phyloP scores from a whole-genome alignment of 768 basidiomycete species.

The Dendrothele bispora region DNA sequence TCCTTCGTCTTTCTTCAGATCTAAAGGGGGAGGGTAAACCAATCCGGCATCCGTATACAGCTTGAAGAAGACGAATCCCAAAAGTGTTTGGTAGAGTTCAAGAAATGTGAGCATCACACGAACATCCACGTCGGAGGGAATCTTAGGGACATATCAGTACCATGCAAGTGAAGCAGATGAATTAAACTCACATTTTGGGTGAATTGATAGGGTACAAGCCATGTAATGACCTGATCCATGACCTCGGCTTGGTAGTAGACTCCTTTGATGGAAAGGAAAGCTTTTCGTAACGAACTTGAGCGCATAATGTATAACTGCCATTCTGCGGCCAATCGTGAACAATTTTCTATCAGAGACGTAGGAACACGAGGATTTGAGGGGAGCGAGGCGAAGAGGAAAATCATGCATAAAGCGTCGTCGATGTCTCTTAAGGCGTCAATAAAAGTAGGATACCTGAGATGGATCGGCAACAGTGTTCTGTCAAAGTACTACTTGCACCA shows the following conservation, averaged over 20 bases:
- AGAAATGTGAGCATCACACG: conserved; percentile 98
- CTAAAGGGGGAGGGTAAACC: conserved; percentile 93
- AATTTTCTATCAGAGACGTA: conserved; percentile 84
- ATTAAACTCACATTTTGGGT: conserved; percentile 75
- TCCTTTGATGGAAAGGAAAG: conserved; percentile 96
- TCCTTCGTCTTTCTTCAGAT: conserved; percentile 76
- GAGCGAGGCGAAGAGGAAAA: conserved; percentile 88
- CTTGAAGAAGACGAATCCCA: conserved; percentile 96
- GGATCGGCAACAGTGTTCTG: no score
- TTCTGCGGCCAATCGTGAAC: conserved; percentile 85
- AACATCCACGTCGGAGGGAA: conserved; percentile 94
- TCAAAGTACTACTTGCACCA: no score
- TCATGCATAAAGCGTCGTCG: conserved; percentile 95
- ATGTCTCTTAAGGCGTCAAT: conserved; percentile 94
- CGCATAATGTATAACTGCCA: conserved; percentile 98
- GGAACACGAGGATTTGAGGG: conserved; percentile 86
- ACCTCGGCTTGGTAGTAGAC: conserved; percentile 97
- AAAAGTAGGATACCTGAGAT: conserved; percentile 89
- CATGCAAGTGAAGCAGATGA: conserved; percentile 1
- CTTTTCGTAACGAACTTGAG: conserved; percentile 78
- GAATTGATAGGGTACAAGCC: conserved; percentile 98
- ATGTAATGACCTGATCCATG: conserved; percentile 89
- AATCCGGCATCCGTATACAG: conserved; percentile 94
- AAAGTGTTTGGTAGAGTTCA: conserved; percentile 94
- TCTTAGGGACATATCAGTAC: conserved; percentile 43